These are phyloP conservation scores for Rhodamnia rubescens DNA, from an alignment of 345 rosid genomes.

Conservation along the genomic window DNA sequence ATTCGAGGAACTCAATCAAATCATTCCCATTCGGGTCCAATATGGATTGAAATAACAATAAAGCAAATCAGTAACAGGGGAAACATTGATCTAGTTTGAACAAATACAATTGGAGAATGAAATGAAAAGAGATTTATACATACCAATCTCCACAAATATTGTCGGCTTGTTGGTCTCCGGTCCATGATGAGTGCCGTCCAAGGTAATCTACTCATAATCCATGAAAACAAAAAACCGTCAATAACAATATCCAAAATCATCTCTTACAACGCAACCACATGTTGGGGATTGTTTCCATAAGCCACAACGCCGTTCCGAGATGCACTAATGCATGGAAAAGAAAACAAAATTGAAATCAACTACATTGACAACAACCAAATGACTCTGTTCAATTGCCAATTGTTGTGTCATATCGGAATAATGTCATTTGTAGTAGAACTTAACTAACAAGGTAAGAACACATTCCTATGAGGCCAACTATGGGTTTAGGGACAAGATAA, in stretches of 20 bases:
- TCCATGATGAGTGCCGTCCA: constrained; percentile 97
- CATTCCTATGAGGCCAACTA: too few relatives aligned
- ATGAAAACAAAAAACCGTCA: neutral
- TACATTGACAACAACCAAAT: too few relatives aligned
- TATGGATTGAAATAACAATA: neutral
- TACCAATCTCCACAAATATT: constrained; percentile 87
- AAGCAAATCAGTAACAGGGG: neutral
- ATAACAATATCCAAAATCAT: neutral
- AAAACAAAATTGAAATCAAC: too few relatives aligned
- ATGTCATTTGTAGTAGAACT: too few relatives aligned
- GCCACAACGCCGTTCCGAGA: too few relatives aligned
- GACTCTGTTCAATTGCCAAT: too few relatives aligned
- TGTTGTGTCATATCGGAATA: too few relatives aligned
- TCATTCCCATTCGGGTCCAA: neutral
- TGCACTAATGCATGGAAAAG: too few relatives aligned
- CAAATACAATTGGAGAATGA: neutral
- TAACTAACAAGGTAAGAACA: too few relatives aligned
- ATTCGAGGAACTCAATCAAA: neutral
- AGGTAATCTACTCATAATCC: constrained; percentile 41
- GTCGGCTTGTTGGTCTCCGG: constrained; percentile 76
- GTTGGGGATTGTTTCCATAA: too few relatives aligned
- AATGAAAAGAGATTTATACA: neutral
- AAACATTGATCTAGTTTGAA: neutral
- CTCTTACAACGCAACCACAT: neutral
- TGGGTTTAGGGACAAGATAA: too few relatives aligned